Evolutionary conservation across 495 filamentous ascomycete species (phyloP), one percentile per base, ranked within the genome.

Genomic region (Penicillium desertorum): DNA sequence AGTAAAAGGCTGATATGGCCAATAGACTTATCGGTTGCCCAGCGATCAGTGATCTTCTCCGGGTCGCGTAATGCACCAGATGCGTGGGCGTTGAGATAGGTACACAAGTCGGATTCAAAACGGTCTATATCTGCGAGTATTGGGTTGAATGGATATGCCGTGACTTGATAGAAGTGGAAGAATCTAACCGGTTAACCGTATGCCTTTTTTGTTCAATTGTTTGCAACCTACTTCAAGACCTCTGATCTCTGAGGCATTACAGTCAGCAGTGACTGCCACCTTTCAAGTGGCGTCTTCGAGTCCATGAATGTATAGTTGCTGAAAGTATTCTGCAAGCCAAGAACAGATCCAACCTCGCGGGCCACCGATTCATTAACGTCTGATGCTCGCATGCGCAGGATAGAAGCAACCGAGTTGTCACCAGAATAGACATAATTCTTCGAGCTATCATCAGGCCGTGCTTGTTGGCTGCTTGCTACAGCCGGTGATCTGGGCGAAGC

Each of bases 301-400:
- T 74, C 64, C 62, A 71, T 72, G 20, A 92, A 85, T 4, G 88
- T 88, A 67, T 91, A 92, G 30, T 82, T 86, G 20, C 81, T 81
- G 20, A 76, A 78, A 17, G 88, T 88, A 59, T 89, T 90, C 62
- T 90, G 86, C 14, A 91, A 77, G 11, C 88, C 88, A 20, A 92
- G 81, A 8, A 91, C 69, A 16, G 72, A 71, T 0, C 66, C 64
- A 9, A 68, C 61, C 8, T 75, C 71, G 0, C 62, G 63, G 8
- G 68, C 63, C 64, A 74, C 63, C 3, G 68, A 66, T 20, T 66
- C 69, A 59, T 84, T 52, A 80, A 85, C 54, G 84, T 81, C 76
- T 83, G 87, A 72, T 79, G 85, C 63, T 7, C 67, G 58, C 19
- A 60, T 51, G 5, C 69, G 70, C 44, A 73, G 52, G 3, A 73